Evolutionary conservation across 495 filamentous ascomycete genomes (phyloP), one percentile per base, ranked within the genome.

Genomic region (Lindgomyces ingoldianus): DNA sequence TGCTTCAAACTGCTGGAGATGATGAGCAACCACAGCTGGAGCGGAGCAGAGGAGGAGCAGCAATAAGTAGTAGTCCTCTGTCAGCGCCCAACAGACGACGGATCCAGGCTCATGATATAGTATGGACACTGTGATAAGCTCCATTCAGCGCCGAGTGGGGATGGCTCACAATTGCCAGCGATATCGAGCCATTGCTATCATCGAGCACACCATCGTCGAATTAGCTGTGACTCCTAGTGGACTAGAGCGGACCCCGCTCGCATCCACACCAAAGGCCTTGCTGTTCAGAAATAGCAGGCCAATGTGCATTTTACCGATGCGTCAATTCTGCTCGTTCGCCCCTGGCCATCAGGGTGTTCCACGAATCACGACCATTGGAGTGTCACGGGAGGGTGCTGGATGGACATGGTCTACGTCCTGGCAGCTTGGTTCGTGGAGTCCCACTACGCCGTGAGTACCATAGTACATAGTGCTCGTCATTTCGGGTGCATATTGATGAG

Each of bases 151-250:
- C 41, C 49, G 63, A 66, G 48, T 46, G 39, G 60, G 58, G 48
- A 65, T 53, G 58, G 39, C 30, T 42, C 27, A 49, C 33, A 11
- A 67, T 70, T 18, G 68, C 68, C 64, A 71, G 56, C 50, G 52
- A 18, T 24, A 71, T 70, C 52, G 55, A 61, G 49, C 57, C 55
- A 71, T 71, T 45, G 33, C 42, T 61, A 56, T 65, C 64, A 65
- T 68, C 51, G 33, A 71, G 59, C 64, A 68, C 68, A 71, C 56
- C 68, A 71, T 68, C 60, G 50, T 51, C 41, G 60, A 59, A 30
- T 36, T 53, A 16, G 29, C 33, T 42, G 25, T 46, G 63, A 30
- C 57, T 63, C 30, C 25, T 19, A 12, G 10, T 44, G 26, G 33
- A n/a, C 3, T 14, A 36, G 42, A 12, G 45, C 25, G n/a, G 46